A percentile compares a stretch with the other conserved stretches of the same genome.
phyloP scores from a whole-genome alignment of 2,329 filamentous ascomycete species.

The Aspergillus spinulosporus region DNA sequence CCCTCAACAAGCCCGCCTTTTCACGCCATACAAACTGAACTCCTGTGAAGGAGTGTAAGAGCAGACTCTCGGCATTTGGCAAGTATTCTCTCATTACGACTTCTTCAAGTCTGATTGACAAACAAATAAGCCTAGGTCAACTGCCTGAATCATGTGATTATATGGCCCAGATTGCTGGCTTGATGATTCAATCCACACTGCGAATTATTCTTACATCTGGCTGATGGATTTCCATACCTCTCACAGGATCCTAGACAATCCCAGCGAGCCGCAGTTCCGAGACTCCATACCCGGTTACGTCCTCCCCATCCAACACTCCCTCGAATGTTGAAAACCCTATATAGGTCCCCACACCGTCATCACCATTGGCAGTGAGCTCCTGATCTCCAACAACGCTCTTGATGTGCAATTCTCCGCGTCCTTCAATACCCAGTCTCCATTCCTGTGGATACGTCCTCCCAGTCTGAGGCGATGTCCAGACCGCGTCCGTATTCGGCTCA shows the following conservation, averaged over 20 bases:
- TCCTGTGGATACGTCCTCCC: not conserved
- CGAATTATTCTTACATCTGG: too few species aligned
- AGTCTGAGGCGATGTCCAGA: not conserved
- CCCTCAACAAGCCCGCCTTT: too few species aligned
- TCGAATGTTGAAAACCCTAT: not conserved
- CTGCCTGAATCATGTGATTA: too few species aligned
- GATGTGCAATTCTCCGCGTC: not conserved
- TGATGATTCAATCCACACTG: too few species aligned
- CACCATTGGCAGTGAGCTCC: not conserved
- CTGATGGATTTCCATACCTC: too few species aligned
- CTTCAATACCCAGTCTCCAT: not conserved
- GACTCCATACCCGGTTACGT: not conserved
- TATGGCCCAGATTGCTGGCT: too few species aligned
- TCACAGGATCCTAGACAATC: not conserved
- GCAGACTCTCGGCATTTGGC: too few species aligned
- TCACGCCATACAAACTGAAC: too few species aligned
- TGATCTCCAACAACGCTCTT: not conserved
- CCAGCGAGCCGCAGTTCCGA: not conserved
- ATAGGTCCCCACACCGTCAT: not conserved
- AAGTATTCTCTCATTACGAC: too few species aligned
- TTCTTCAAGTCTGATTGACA: too few species aligned
- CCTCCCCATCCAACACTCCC: not conserved
- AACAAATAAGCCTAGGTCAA: too few species aligned
- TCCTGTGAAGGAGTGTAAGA: too few species aligned
- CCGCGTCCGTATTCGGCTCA: not conserved